Conservation (phyloP, 148 eudicot genomes). For the Diospyros kaki region DNA sequence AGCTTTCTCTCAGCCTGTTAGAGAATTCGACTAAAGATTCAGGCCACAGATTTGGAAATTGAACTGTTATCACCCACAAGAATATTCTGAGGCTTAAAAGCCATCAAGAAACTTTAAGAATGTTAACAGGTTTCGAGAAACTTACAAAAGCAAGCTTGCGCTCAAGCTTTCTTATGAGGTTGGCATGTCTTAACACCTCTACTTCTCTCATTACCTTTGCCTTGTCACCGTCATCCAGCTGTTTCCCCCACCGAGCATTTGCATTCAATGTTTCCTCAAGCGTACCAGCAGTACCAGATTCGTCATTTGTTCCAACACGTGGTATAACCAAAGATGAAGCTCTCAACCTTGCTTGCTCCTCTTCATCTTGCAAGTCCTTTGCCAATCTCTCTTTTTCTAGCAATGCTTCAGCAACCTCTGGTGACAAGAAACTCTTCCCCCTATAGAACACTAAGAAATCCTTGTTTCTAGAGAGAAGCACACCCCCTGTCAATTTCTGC, state of each 20-base stretch:
- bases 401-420: slow-evolving; percentile 71
- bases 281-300: slow-evolving; percentile 63
- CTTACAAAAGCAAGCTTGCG: slow-evolving; percentile 82
- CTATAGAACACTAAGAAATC: slow-evolving; percentile 92
- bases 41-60: not conserved
- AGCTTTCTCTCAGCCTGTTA: slow-evolving; percentile 75
- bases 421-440: slow-evolving; percentile 81
- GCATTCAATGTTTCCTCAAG: slow-evolving; percentile 84
- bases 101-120: not conserved
- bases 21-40: slow-evolving; percentile 1
- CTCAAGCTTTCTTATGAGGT: slow-evolving; percentile 84
- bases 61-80: not conserved
- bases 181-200: slow-evolving; percentile 58
- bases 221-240: slow-evolving; percentile 43
- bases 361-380: slow-evolving; percentile 76
- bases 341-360: slow-evolving; percentile 78
- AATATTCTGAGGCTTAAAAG: not conserved
- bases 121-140: slow-evolving; percentile 16
- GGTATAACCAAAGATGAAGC: slow-evolving; percentile 41
- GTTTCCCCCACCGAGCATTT: slow-evolving; percentile 85
- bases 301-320: slow-evolving; percentile 29
- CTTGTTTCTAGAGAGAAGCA: slow-evolving; percentile 88
- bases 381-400: slow-evolving; percentile 84
- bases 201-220: slow-evolving; percentile 75
- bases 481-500: slow-evolving; percentile 89